These are phyloP conservation scores for Paragyromitra xinjiangensis DNA, from an alignment of 495 filamentous ascomycete genomes.

Conservation along the genomic window DNA sequence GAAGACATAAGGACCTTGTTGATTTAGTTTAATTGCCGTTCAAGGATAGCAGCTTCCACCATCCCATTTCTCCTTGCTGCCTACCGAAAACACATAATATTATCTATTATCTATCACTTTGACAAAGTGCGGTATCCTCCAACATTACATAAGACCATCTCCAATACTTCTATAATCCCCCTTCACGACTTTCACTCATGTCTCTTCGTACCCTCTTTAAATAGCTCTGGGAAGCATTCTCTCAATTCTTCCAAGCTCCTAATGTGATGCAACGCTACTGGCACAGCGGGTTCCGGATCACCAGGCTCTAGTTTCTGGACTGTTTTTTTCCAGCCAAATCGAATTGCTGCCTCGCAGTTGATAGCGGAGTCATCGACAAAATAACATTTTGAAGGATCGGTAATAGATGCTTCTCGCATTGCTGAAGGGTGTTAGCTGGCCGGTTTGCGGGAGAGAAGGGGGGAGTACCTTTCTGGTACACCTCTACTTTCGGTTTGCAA, in stretches of 20 bases:
- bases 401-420: constrained; percentile 62
- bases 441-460: neutral
- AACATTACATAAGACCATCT: constrained; percentile 5
- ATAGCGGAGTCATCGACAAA: constrained; percentile 55
- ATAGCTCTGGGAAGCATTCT: constrained; percentile 53
- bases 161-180: neutral
- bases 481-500: constrained; percentile 84
- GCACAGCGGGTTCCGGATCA: constrained; percentile 63
- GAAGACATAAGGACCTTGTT: neutral
- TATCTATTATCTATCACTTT: constrained; percentile 20
- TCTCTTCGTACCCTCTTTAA: constrained; percentile 22
- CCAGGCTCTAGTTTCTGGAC: constrained; percentile 72
- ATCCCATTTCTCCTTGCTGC: neutral
- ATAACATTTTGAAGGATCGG: constrained; percentile 53
- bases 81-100: neutral
- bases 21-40: neutral
- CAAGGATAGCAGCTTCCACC: neutral
- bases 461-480: constrained; percentile 77
- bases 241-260: constrained; percentile 53
- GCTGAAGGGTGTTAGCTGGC: constrained; percentile 29
- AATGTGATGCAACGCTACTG: constrained; percentile 66
- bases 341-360: constrained; percentile 55
- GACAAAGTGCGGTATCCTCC: constrained; percentile 3
- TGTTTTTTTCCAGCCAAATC: constrained; percentile 61
- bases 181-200: neutral